These are phyloP conservation scores for Syzygium aromaticum DNA, from an alignment of 345 rosid species.

Conservation along the genomic window DNA sequence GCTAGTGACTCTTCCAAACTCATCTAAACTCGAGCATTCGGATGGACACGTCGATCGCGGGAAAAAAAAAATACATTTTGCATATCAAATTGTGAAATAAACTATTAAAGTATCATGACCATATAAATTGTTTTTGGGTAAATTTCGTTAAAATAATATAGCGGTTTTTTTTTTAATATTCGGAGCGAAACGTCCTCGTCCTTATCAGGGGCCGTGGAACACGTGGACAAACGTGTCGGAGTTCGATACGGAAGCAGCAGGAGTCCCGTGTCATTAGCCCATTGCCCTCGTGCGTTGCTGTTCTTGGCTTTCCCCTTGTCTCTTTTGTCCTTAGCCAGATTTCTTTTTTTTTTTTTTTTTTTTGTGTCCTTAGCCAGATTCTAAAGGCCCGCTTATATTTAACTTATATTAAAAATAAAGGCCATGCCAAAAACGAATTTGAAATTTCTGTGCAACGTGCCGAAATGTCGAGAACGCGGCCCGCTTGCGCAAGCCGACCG, in stretches of 20 bases:
- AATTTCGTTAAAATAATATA: neutral
- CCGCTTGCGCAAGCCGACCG: accelerated
- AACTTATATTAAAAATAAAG: neutral
- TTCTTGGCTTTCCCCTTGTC: no score
- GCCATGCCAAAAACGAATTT: no score
- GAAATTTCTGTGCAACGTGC: neutral
- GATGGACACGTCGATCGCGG: neutral
- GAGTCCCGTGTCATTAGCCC: neutral
- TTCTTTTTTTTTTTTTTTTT: no score
- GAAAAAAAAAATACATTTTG: neutral
- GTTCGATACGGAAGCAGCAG: neutral
- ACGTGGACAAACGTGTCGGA: neutral
- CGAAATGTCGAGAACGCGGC: neutral
- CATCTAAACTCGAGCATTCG: neutral
- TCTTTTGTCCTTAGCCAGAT: neutral
- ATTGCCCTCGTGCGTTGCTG: neutral
- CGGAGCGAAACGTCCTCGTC: neutral
- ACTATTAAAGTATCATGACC: neutral
- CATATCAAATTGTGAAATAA: neutral
- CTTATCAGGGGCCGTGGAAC: neutral
- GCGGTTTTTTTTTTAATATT: neutral
- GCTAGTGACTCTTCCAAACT: accelerated
- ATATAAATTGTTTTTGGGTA: neutral
- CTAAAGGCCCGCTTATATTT: neutral
- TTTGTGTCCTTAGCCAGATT: neutral